Evolutionary conservation across 2,329 filamentous ascomycete species (phyloP), one percentile per base, ranked within the genome.

Genomic region (Falciphora oryzae): DNA sequence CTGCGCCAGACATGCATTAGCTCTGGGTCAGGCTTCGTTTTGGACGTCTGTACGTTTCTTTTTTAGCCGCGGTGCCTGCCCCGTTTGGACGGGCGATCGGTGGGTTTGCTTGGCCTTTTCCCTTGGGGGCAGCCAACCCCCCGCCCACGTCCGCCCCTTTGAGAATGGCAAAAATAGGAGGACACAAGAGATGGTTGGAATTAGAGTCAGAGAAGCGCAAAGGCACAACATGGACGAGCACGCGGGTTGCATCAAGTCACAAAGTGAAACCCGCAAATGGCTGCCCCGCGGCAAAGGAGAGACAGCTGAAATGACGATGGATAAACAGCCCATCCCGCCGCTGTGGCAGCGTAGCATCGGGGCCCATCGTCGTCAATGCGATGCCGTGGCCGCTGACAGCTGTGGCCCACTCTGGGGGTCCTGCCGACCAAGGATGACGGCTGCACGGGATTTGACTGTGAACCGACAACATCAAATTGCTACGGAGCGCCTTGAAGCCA

Each of bases 11-110:
- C 35, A 27, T 53, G 60, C 59, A 61, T 61, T 27, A 25, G 31
- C 60, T 25, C 59, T 44, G 27, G 60, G 29, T 28, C 13, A 44
- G 60, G 60, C 60, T 11, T 44, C 16, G 38, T 44, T 44, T 44
- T 18, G 38, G 38, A 44, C 60, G 31, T 35, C 31, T 25, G 25
- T n/a, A 22, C 22, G 22, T 53, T 29, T 28, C 25, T 18, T 53
- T 44, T 58, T 63, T 63, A 63, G 61, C 61, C 61, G 38, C 31
- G 18, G 44, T 53, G 44, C 44, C 8, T 53, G 44, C 44, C n/a
- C 44, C 44, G 53, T 63, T 58, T 38, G 25, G 35, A 63, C 29
- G 57, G 57, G 5, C 57, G 25, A 28, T 28, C 57, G 25, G 57
- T 58, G 56, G 22, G 27, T 58, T 58, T 58, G 27, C 25, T 31